Conservation (phyloP, 2,329 filamentous ascomycete species). For the Pyricularia sp. region DNA sequence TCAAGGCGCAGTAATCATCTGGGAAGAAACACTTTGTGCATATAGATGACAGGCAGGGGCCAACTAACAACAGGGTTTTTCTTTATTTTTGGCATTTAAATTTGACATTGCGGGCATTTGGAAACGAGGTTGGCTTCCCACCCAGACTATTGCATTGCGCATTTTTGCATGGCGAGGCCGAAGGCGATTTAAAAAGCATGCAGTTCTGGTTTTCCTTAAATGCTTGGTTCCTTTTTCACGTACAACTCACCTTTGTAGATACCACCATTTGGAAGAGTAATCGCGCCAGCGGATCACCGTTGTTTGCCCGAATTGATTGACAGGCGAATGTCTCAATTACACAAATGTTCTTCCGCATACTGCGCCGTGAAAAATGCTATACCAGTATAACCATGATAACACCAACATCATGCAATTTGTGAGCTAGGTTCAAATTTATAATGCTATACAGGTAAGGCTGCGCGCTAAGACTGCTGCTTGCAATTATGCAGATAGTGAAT, state of each 20-base stretch:
- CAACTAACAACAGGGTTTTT: neutral
- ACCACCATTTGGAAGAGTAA: neutral
- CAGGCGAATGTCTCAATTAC: neutral
- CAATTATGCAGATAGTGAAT: neutral
- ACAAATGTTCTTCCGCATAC: too few relatives aligned
- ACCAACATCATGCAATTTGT: neutral
- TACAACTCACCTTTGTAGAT: neutral
- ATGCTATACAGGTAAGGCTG: neutral
- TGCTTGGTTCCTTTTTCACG: neutral
- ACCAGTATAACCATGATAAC: too few relatives aligned
- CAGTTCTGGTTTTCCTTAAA: neutral
- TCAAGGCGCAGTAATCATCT: neutral
- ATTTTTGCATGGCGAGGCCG: neutral
- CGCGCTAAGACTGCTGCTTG: neutral
- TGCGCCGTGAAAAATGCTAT: too few relatives aligned
- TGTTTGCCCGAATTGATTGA: neutral
- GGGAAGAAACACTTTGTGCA: neutral
- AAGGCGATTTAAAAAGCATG: neutral
- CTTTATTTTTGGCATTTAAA: neutral
- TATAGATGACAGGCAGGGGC: neutral
- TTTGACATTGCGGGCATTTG: neutral
- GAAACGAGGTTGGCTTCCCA: neutral
- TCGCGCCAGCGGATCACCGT: neutral
- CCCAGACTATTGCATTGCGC: neutral
- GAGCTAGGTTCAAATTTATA: neutral